Conservation (phyloP, 2,329 filamentous ascomycete genomes). For the Dactylonectria estremocensis region DNA sequence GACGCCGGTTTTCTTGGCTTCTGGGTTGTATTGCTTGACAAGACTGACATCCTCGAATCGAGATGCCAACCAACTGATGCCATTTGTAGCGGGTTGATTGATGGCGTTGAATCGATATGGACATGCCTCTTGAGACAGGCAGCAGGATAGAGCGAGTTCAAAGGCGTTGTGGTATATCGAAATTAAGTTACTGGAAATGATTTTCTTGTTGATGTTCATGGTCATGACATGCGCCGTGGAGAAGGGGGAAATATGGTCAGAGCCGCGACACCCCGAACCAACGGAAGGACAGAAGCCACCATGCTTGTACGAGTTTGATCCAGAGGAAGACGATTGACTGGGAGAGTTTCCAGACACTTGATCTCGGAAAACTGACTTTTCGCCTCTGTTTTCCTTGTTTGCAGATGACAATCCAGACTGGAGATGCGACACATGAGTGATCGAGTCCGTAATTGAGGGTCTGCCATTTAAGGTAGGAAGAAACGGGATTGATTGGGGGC, state of each 20-base stretch:
- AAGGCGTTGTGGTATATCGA: slow-evolving; percentile 68
- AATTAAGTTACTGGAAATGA: slow-evolving; percentile 47
- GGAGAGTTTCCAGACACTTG: no score
- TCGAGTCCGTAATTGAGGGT: neutral
- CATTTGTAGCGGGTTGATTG: slow-evolving; percentile 30
- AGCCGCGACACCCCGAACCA: slow-evolving; percentile 36
- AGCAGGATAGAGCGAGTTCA: slow-evolving; percentile 67
- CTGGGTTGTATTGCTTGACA: slow-evolving; percentile 40
- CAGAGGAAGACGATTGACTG: no score
- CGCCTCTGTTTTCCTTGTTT: no score
- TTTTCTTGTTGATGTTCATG: slow-evolving; percentile 45
- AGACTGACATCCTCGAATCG: slow-evolving; percentile 44
- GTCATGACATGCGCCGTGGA: slow-evolving; percentile 44
- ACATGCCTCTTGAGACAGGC: slow-evolving; percentile 67
- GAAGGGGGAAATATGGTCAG: slow-evolving; percentile 43
- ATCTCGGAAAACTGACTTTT: no score
- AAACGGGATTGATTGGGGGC: neutral
- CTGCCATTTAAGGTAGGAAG: neutral
- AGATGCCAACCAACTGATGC: slow-evolving; percentile 46
- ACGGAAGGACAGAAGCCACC: slow-evolving; percentile 36
- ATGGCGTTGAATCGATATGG: slow-evolving; percentile 56
- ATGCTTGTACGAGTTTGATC: slow-evolving; percentile 39
- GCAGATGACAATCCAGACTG: no score
- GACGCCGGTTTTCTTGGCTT: slow-evolving; percentile 58
- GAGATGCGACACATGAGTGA: no score